phyloP scores from a whole-genome alignment of 2,329 filamentous ascomycete genomes.

The Pezizomycotina sp. region DNA sequence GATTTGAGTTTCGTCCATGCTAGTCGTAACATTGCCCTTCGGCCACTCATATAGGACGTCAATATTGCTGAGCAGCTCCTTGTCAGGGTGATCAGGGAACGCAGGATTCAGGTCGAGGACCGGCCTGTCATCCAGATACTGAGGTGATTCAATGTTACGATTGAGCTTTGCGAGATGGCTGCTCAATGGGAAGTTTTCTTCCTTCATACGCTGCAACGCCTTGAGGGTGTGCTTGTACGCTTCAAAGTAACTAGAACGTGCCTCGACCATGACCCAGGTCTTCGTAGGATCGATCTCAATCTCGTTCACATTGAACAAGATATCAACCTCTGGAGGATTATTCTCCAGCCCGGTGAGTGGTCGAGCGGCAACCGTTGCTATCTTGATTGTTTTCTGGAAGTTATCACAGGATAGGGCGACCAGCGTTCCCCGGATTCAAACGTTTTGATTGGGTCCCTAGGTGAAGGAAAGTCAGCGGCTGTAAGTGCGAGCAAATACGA shows the following conservation, averaged over 20 bases:
- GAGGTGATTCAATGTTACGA: slow-evolving; percentile 34
- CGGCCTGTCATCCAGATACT: slow-evolving; percentile 38
- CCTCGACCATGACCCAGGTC: slow-evolving; percentile 65
- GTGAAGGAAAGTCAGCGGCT: too few species aligned
- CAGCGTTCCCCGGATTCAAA: slow-evolving; percentile 37
- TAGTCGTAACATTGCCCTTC: slow-evolving; percentile 27
- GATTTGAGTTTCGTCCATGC: slow-evolving; percentile 55
- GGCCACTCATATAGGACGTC: slow-evolving; percentile 43
- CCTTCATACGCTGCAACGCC: slow-evolving; percentile 49
- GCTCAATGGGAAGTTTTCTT: slow-evolving; percentile 44
- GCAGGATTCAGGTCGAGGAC: slow-evolving; percentile 36
- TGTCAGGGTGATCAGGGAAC: slow-evolving; percentile 25
- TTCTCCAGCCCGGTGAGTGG: slow-evolving; percentile 45
- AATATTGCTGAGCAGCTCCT: slow-evolving; percentile 33
- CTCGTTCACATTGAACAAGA: slow-evolving; percentile 48
- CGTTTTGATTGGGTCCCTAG: slow-evolving; percentile 37
- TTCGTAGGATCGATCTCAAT: slow-evolving; percentile 50
- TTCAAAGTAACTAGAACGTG: slow-evolving; percentile 59
- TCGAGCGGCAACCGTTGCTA: slow-evolving; percentile 58
- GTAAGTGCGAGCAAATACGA: slow-evolving; percentile 41
- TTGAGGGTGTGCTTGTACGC: slow-evolving; percentile 54
- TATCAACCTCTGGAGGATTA: slow-evolving; percentile 54
- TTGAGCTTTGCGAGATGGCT: slow-evolving; percentile 43
- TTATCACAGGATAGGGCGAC: slow-evolving; percentile 42
- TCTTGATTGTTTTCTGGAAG: slow-evolving; percentile 48